Base-by-base conservation (phyloP, 2,329 filamentous ascomycete genomes). In the Cryphonectria naterciae region DNA sequence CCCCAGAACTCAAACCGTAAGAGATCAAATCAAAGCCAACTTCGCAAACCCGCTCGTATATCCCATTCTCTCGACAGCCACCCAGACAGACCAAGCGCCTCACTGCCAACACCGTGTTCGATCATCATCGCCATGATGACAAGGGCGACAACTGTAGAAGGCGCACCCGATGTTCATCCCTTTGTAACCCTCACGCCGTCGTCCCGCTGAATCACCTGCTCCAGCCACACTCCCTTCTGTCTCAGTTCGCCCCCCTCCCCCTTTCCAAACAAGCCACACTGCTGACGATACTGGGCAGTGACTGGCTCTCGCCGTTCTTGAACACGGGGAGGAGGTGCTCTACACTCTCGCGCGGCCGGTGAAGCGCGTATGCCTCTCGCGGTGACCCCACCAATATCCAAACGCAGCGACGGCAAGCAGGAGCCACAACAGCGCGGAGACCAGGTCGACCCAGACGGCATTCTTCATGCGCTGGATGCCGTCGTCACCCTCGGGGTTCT, bases 401-500 rank as follows among this genome's bases (percentile, higher is more conserved):
- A 83, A 83, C 19, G 87, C 83, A 39, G 85, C 88, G 17, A 87
- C 71, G 4, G 88, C 86, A 3, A 88, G 90, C 63, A 91, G 80
- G 65, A 94, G 81, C 94, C 94, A 97, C 66, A 97, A 84, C 19
- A 93, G 78, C 79, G 93, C 87, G 78, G 91, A 93, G 63, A 87
- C 83, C 66, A 97, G 80, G 79, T 95, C 92, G 62, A 97, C 85
- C 92, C 93, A 97, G 22, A 96, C 93, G 6, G 93, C 93, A 77
- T 91, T 90, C 83, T 94, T 94, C 94, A 97, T 97, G 70, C 93
- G 87, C 74, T 85, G 82, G 70, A 95, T 86, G 65, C 86, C 89
- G 56, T 76, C 76, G 77, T 93, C 86, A 19, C 89, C 90, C 78
- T 92, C 84, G 0, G 90, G 79, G 71, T 93, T 80, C 76, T 90